Conservation (phyloP, 306 rosid species). For the Trifolium dubium region DNA sequence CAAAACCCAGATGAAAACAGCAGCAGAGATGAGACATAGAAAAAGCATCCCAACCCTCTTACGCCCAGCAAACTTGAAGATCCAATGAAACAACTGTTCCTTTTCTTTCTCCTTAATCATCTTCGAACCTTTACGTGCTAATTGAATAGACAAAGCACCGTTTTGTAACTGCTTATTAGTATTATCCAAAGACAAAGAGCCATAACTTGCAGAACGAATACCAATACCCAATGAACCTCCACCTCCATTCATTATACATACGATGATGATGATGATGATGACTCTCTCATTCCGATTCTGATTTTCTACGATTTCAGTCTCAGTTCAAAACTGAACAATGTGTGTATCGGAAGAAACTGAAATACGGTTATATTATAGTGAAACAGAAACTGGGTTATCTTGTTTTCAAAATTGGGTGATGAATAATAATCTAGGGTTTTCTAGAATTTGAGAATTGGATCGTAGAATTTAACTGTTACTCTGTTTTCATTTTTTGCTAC, state of each 20-base stretch:
- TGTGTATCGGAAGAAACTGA: too few species aligned
- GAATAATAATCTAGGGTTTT: conserved; percentile 48
- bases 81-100: conserved; percentile 76
- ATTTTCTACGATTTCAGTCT: neutral
- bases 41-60: conserved; percentile 89
- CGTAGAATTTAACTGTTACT: conserved; percentile 27
- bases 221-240: conserved; percentile 76
- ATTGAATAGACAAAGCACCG: conserved; percentile 54
- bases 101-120: conserved; percentile 92
- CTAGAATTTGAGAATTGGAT: conserved; percentile 49
- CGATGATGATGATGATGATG: conserved; percentile 31
- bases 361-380: neutral
- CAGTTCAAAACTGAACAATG: conserved; percentile 47
- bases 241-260: conserved; percentile 61
- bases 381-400: conserved; percentile 36
- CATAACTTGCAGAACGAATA: conserved; percentile 84
- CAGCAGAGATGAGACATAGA: conserved; percentile 77
- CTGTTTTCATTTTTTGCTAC: neutral
- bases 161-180: conserved; percentile 58
- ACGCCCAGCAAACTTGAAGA: conserved; percentile 76
- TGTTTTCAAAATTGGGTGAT: conserved; percentile 33
- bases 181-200: conserved; percentile 67
- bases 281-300: conserved; percentile 52
- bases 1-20: conserved; percentile 74
- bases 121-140: conserved; percentile 67